Conservation (phyloP, 306 rosid genomes). For the Trifolium subterraneum region DNA sequence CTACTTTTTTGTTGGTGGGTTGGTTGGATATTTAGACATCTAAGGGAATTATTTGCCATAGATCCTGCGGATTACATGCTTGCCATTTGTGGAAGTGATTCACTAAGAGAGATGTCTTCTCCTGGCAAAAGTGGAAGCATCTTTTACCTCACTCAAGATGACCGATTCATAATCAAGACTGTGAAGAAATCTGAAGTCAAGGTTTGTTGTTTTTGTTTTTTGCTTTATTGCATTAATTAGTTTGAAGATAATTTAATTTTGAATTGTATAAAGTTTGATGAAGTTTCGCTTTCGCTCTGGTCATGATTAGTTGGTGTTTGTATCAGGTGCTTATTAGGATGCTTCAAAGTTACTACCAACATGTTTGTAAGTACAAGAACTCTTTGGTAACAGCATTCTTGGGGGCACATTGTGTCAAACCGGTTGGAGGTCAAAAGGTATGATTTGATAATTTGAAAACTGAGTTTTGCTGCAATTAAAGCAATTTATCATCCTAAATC, state of each 20-base stretch:
- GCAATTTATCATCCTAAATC: constrained; percentile 23
- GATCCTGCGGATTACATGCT: constrained; percentile 61
- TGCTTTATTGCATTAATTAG: constrained; percentile 19
- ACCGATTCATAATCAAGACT: constrained; percentile 60
- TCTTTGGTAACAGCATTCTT: constrained; percentile 57
- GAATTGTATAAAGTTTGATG: constrained; percentile 34
- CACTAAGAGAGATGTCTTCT: constrained; percentile 63
- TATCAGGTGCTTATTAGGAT: constrained; percentile 66
- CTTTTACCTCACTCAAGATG: constrained; percentile 67
- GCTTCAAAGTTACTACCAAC: constrained; percentile 65
- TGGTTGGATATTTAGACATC: constrained; percentile 54
- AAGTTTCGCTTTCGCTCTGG: constrained; percentile 40
- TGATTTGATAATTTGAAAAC: constrained; percentile 2
- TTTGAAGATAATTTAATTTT: constrained; percentile 6
- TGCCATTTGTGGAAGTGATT: constrained; percentile 59
- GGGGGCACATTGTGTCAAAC: constrained; percentile 68
- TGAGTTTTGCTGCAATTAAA: constrained; percentile 5
- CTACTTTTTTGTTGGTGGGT: constrained; percentile 47
- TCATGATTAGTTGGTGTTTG: constrained; percentile 32
- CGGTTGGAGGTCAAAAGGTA: constrained; percentile 70
- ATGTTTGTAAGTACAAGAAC: constrained; percentile 58
- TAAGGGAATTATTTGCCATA: constrained; percentile 73
- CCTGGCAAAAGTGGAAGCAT: constrained; percentile 72
- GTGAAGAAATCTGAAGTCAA: constrained; percentile 70
- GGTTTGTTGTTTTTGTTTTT: constrained; percentile 45